Evolutionary conservation across 371 early-diverging fungal genomes (phyloP), one percentile per base, ranked within the genome.

Genomic region (Saksenaea vasiformis): DNA sequence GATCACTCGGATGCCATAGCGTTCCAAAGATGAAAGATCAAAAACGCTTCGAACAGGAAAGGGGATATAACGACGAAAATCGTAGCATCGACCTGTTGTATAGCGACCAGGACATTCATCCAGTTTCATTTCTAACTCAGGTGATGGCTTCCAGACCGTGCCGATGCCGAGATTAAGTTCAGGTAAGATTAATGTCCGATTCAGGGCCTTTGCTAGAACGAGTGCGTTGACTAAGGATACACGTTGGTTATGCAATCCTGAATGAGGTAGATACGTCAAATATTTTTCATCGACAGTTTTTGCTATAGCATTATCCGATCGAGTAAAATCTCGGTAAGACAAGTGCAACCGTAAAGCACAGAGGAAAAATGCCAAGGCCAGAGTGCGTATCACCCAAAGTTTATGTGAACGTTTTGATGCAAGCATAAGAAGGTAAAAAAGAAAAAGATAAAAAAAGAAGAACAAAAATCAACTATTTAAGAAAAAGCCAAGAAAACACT

Each of bases 191-290:
- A 87, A 65, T 2, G 85, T 87, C n/a, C 86, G 81, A 28, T 86
- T 79, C 61, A 82, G 68, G 27, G 79, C 78, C 9, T 77, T 74
- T n/a, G 88, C 83, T 1, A 87, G 70, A 8, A 87, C 58, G 28
- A 82, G 63, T 1, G 85, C 85, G 44, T 87, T 87, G 58, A 83
- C 78, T 35, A 86, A 73, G 8, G 79, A 72, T 26, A 84, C 72
- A 5, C 82, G 78, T 64, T 88, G 88, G 43, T 85, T 86, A 55
- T 85, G 82, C 39, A 86, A 74, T 13, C 88, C 88, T 15, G 84
- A 85, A 65, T 88, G 88, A 22, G 88, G 88, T 15, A 84, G 58
- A 66, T 75, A 88, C 1, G 84, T 75, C 4, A 88, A 56, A 38
- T 71, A 88, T 31, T 77, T 78, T 47, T 78, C 74, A 14, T 64